Base-by-base conservation (phyloP, 345 rosid genomes). In the Syzygium oleosum region DNA sequence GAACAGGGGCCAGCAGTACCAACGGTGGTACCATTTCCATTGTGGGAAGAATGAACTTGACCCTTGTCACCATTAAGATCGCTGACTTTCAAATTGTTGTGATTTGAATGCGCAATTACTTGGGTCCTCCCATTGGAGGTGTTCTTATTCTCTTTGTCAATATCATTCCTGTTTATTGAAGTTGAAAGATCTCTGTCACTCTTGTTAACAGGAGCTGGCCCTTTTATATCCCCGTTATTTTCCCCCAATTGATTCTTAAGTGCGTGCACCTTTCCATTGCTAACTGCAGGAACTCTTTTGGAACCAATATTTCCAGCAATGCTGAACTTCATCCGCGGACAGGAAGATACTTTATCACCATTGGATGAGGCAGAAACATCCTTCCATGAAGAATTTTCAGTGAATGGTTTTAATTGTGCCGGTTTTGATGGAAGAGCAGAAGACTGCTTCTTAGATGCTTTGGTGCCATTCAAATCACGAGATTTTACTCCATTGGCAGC, bases 401-500 rank as follows among this genome's bases (percentile, higher is more conserved):
- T 89, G 52, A 43, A 84, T 88, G 89, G 90, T 85, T 92, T 93
- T 87, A 87, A 46, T 78, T 87, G 88, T 53, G 46, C 87, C 68
- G 90, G 84, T 89, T 95, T 94, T 46, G 88, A 84, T 34, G 93
- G 90, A 51, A 88, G 88, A 83, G 91, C 68, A 88, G 89, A 86
- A 88, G 91, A 94, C 49, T 61, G 88, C 55, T 84, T 87, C 87
- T 91, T 93, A 77, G 91, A 91, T 65, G 90, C 90, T 88, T 91
- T 95, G 87, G 87, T 92, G 78, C 96, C 97, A 92, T 92, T 94
- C 58, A 86, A 89, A 78, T 91, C 91, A 51, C 68, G 88, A 85
- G 94, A 91, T 87, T 94, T 94, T 65, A 91, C 94, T 89, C 98
- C 97, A 86, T 91, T 94, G 85, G 94, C 88, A 88, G 91, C 80